A percentile compares a stretch with the other conserved stretches of the same genome.
phyloP scores from a whole-genome alignment of 176 grass and related monocot genomes.

The Eremochloa ophiuroides region DNA sequence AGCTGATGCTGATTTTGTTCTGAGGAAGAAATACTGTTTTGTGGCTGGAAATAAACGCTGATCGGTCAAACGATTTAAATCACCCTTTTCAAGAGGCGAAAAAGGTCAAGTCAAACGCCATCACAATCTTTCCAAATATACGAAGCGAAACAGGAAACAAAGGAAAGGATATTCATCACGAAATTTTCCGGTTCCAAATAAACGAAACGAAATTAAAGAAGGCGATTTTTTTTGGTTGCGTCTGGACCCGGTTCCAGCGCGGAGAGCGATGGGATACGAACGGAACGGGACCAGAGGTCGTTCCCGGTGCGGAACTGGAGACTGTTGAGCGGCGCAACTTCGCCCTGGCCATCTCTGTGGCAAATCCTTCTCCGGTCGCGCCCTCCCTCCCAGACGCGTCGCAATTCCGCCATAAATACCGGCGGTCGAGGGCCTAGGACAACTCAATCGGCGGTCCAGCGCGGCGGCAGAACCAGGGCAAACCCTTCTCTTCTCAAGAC shows the following conservation, averaged over 20 bases:
- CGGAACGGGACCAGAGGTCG: too few relatives aligned
- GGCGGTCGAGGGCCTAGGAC: not conserved
- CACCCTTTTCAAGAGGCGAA: too few relatives aligned
- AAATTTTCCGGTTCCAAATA: too few relatives aligned
- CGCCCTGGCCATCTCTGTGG: not conserved
- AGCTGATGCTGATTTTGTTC: too few relatives aligned
- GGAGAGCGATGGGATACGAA: too few relatives aligned
- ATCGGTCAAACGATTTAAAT: too few relatives aligned
- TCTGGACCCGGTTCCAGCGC: too few relatives aligned
- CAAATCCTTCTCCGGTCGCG: not conserved
- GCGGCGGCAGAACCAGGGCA: not conserved
- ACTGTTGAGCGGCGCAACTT: not conserved
- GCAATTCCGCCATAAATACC: constrained; percentile 3
- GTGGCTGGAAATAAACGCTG: too few relatives aligned
- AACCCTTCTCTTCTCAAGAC: not conserved
- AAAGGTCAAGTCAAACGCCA: not conserved
- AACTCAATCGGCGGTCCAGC: not conserved
- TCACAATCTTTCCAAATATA: not conserved
- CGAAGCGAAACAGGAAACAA: not conserved
- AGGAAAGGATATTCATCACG: not conserved
- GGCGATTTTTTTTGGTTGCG: too few relatives aligned
- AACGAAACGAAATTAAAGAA: too few relatives aligned
- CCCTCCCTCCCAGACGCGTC: not conserved
- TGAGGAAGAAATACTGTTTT: too few relatives aligned
- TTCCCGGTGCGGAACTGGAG: not conserved